Conservation (phyloP, 2,329 filamentous ascomycete genomes). For the Microascus cirrosus region DNA sequence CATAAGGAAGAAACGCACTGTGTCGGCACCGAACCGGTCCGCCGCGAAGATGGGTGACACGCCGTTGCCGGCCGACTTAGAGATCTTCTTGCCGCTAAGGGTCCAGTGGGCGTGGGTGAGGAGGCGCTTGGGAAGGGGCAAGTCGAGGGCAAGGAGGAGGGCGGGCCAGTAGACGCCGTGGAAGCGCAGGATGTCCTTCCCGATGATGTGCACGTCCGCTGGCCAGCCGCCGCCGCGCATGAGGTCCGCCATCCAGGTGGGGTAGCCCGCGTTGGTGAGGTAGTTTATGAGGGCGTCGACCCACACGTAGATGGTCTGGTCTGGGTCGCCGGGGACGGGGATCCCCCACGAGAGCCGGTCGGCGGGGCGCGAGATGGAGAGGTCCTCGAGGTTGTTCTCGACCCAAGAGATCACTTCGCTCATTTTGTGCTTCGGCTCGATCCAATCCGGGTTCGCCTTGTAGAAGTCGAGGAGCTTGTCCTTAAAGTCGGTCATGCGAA, state of each 20-base stretch:
- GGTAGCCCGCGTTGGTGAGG: constrained; percentile 77
- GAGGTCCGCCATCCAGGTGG: constrained; percentile 48
- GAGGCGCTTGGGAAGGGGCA: constrained; percentile 68
- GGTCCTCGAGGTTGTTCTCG: constrained; percentile 64
- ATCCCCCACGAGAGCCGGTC: constrained; percentile 80
- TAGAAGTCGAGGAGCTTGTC: constrained; percentile 76
- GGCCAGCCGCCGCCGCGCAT: constrained; percentile 70
- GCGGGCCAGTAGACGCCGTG: constrained; percentile 98
- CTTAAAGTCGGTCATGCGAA: constrained; percentile 73
- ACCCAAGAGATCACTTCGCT: constrained; percentile 72
- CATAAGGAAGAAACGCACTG: constrained; percentile 81
- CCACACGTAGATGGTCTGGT: constrained; percentile 96
- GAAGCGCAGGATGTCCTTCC: constrained; percentile 93
- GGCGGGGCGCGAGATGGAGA: constrained; percentile 77
- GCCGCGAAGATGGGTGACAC: constrained; percentile 91
- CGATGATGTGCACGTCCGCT: constrained; percentile 82
- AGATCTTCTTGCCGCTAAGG: constrained; percentile 86
- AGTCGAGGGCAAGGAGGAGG: constrained; percentile 75
- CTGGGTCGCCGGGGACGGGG: constrained; percentile 69
- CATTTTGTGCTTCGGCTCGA: constrained; percentile 63
- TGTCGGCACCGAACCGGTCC: constrained; percentile 77
- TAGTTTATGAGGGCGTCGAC: constrained; percentile 94
- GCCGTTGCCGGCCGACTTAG: constrained; percentile 88
- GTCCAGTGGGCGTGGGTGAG: constrained; percentile 95
- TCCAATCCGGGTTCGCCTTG: constrained; percentile 62